Base-by-base conservation (phyloP, 2,329 filamentous ascomycete species). In the Anisogramma anomala region DNA sequence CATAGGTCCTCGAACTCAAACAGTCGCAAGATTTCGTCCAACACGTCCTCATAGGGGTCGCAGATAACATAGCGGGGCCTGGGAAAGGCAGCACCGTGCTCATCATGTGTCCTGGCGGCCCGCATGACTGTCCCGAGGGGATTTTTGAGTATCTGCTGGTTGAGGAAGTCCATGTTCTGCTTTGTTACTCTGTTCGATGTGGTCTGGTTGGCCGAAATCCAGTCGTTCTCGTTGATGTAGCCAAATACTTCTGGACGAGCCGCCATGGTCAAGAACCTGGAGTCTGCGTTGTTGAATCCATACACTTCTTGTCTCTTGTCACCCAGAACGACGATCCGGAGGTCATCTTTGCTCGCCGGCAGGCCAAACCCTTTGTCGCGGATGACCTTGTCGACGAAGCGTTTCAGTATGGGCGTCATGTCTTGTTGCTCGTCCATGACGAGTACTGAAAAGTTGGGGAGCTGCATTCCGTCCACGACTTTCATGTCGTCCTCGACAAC, bases 371-470 rank as follows among this genome's bases (percentile, higher is more conserved):
- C 20, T 19, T 39, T 46, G n/a, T 46, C 43, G 11, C 36, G 35
- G 9, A 46, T 36, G 4, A 46, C 17, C n/a, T 46, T 46, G 23
- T 46, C 43, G 14, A 46, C 36, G 5, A 46, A 46, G 6, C 43
- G 39, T 15, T 46, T 46, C 14, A 46, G 10, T 1, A 46, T 46
- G 1, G 43, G 43, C 6, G 43, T 46, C 43, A 46, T 39, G 6
- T 46, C 43, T 20, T 46, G 43, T 26, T 46, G 43, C 35, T 46
- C 43, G n/a, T 46, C 43, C 43, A 46, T 39, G 7, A 46, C 40
- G 22, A 46, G 23, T 2, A 46, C 39, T 4, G 43, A 46, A 9
- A 46, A 46, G 1, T 36, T 14, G 3, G 43, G 43, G 6, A 46
- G 30, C 18, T 15, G 33, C 39, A 20, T 33, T 3, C 28, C 33